phyloP scores from a whole-genome alignment of 148 eudicot species.

The Mesembryanthemum crystallinum region DNA sequence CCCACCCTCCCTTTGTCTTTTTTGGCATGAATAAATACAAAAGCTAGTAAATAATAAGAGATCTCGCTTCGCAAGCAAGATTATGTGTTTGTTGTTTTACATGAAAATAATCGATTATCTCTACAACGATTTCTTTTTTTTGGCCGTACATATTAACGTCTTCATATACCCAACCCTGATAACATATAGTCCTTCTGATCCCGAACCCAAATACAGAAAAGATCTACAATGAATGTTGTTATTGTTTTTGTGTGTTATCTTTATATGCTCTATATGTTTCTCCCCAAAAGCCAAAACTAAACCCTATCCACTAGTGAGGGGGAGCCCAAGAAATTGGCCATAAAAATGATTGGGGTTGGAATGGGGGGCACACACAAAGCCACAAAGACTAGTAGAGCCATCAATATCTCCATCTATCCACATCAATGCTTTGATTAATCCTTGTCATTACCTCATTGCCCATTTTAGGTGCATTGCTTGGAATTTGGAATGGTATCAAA shows the following conservation, averaged over 20 bases:
- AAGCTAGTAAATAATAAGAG: no score
- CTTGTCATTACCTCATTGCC: slow-evolving; percentile 27
- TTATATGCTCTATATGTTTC: neutral
- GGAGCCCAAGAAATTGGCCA: slow-evolving; percentile 20
- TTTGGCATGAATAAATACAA: no score
- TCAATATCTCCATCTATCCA: slow-evolving; percentile 23
- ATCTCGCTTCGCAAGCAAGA: no score
- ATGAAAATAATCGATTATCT: no score
- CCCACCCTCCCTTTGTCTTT: no score
- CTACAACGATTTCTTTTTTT: no score
- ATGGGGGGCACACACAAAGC: slow-evolving; percentile 3
- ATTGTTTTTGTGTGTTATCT: neutral
- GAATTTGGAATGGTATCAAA: slow-evolving; percentile 19
- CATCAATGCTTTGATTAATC: slow-evolving; percentile 23
- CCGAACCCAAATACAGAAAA: no score
- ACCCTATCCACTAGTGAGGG: slow-evolving; percentile 20
- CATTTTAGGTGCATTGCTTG: slow-evolving; percentile 24
- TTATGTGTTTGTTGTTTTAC: no score
- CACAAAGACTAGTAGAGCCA: slow-evolving; percentile 16
- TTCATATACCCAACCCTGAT: no score
- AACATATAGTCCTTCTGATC: no score
- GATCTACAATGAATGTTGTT: neutral
- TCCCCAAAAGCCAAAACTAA: slow-evolving; percentile 12
- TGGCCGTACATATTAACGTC: no score
- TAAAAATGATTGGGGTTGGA: slow-evolving; percentile 28